Evolutionary conservation across 2,329 filamentous ascomycete genomes (phyloP), one percentile per base, ranked within the genome.

Genomic region (Thelonectria olida): DNA sequence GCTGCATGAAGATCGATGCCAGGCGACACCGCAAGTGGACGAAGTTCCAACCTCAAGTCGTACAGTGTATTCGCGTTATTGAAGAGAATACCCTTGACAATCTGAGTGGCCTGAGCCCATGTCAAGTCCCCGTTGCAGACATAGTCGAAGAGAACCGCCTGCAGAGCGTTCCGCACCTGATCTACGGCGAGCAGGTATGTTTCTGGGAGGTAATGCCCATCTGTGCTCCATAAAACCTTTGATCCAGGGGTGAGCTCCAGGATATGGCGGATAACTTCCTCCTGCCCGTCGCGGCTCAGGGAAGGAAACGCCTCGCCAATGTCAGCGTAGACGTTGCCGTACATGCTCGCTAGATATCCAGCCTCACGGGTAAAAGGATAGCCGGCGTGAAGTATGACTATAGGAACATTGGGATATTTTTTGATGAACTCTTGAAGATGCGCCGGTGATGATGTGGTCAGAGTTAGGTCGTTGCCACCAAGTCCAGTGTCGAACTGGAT

Each of bases 401-500:
- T 89, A 0, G 91, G 89, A 0, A 95, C 86, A 0, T 81, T 80
- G 0, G 90, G 85, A 67, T 91, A 93, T 17, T 83, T 79, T 38
- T 88, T 84, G 66, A 96, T 92, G 59, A 96, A 86, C 0, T 83
- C 79, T 70, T 96, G 92, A 22, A 97, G 79, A 67, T 91, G 88
- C 1, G 91, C 86, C 1, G 93, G 92, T 41, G 92, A 95, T 0
- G 92, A 86, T 50, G 84, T 85, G 3, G 86, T 79, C 23, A 96
- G 80, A 5, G 82, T 85, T 51, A 96, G 90, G 69, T 96, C 92
- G 67, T 89, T 91, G 71, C 96, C 92, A 1, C 92, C 92, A 0
- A 96, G 82, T 0, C 92, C 92, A 0, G 92, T 96, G 70, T 96
- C 92, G 66, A 97, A 91, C 71, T 96, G 92, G 13, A 96, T 80